phyloP scores from a whole-genome alignment of 768 basidiomycete genomes.

The Leccinellum albellum region DNA sequence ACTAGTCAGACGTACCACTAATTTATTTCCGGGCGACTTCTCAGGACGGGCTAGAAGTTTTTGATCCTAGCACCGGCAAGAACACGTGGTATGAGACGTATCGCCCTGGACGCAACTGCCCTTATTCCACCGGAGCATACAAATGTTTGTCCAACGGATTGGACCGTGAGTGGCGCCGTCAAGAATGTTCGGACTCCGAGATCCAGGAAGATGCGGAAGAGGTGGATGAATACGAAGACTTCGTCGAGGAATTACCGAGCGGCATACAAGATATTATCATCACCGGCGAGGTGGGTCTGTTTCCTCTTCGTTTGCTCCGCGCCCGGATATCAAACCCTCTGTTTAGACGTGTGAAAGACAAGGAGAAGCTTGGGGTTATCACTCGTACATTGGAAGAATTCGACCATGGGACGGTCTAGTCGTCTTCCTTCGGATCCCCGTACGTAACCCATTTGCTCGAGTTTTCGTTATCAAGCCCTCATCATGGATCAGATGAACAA shows the following conservation, averaged over 20 bases:
- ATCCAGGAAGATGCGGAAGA: slow-evolving; percentile 27
- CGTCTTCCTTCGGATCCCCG: slow-evolving; percentile 43
- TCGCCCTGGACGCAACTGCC: slow-evolving; percentile 35
- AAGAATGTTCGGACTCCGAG: slow-evolving; percentile 17
- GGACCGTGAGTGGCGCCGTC: slow-evolving; percentile 23
- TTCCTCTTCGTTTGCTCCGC: neutral
- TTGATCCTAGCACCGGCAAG: slow-evolving; percentile 37
- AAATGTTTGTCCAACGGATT: slow-evolving; percentile 21
- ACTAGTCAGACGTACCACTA: neutral
- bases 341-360: slow-evolving; percentile 40
- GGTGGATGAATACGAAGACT: slow-evolving; percentile 37
- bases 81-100: slow-evolving; percentile 45
- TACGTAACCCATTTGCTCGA: slow-evolving; percentile 24
- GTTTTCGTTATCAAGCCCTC: slow-evolving; percentile 3
- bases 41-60: slow-evolving; percentile 41
- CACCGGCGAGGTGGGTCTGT: slow-evolving; percentile 43
- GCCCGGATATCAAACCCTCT: neutral
- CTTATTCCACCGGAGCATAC: slow-evolving; percentile 35
- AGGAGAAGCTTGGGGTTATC: slow-evolving; percentile 49
- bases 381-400: slow-evolving; percentile 44
- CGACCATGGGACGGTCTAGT: slow-evolving; percentile 50
- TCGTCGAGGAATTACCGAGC: slow-evolving; percentile 35
- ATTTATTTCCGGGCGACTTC: slow-evolving; percentile 12
- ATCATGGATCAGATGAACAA: slow-evolving; percentile 34
- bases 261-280: slow-evolving; percentile 51